These are phyloP conservation scores for Stropharia rugosoannulata DNA, from an alignment of 768 basidiomycete species.

Conservation along the genomic window DNA sequence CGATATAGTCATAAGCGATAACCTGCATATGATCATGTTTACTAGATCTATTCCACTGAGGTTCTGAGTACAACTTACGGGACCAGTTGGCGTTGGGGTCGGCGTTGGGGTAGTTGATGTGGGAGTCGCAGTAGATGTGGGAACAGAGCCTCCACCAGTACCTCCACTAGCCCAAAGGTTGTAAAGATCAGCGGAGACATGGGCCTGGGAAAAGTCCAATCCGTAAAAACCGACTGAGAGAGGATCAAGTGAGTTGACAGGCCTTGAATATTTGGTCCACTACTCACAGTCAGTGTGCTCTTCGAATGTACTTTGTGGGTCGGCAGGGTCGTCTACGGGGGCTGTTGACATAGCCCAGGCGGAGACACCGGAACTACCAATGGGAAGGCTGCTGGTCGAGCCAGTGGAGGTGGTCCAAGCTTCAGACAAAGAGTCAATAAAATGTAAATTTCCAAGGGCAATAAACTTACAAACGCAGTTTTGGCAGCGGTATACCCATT, in stretches of 20 bases:
- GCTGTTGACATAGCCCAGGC: constrained; percentile 51
- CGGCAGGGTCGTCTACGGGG: constrained; percentile 46
- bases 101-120: constrained; percentile 38
- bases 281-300: constrained; percentile 61
- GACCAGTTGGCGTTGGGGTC: constrained; percentile 27
- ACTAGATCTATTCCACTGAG: background rate
- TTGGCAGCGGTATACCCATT: constrained; percentile 67
- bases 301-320: constrained; percentile 48
- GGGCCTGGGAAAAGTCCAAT: constrained; percentile 43
- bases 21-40: constrained; percentile 23
- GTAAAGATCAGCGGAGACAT: constrained; percentile 46
- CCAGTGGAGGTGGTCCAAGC: constrained; percentile 39
- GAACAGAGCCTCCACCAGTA: constrained; percentile 31
- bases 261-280: background rate
- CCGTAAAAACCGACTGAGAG: constrained; percentile 59
- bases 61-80: constrained; percentile 18
- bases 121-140: constrained; percentile 27
- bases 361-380: constrained; percentile 34
- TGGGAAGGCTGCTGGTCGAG: constrained; percentile 33
- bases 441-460: background rate
- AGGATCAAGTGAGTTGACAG: background rate
- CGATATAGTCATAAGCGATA: constrained; percentile 51
- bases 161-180: constrained; percentile 48
- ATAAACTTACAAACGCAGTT: constrained; percentile 56
- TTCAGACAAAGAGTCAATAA: constrained; percentile 5